These are phyloP conservation scores for Ganoderma multipileum DNA, from an alignment of 1,284 basidiomycete genomes.

Conservation along the genomic window DNA sequence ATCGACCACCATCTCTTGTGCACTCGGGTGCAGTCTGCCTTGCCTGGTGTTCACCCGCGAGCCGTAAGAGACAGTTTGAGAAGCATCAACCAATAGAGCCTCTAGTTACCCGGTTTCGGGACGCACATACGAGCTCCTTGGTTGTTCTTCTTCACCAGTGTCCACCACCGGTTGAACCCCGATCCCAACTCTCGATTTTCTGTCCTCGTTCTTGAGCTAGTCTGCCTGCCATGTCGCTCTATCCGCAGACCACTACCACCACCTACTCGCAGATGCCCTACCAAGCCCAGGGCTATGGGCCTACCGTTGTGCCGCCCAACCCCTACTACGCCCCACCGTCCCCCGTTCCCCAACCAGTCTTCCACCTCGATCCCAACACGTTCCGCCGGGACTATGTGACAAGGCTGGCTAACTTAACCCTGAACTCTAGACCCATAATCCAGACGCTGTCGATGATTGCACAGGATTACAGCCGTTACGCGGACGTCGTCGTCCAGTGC, in stretches of 20 bases:
- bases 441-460: slow-evolving; percentile 95
- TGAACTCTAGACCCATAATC: slow-evolving; percentile 97
- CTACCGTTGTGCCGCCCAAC: slow-evolving; percentile 48
- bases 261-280: slow-evolving; percentile 49
- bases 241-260: slow-evolving; percentile 50
- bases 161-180: slow-evolving; percentile 18
- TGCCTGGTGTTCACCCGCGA: slow-evolving; percentile 25
- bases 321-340: slow-evolving; percentile 46
- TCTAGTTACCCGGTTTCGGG: slow-evolving; percentile 18
- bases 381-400: slow-evolving; percentile 84
- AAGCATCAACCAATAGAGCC: slow-evolving; percentile 25
- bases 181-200: slow-evolving; percentile 9
- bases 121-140: slow-evolving; percentile 21
- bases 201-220: slow-evolving; percentile 30
- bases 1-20: slow-evolving; percentile 52
- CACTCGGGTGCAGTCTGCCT: slow-evolving; percentile 29
- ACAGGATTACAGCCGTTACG: slow-evolving; percentile 83
- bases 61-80: slow-evolving; percentile 38
- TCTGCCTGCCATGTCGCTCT: slow-evolving; percentile 51
- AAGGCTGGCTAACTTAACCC: slow-evolving; percentile 85
- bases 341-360: slow-evolving; percentile 42
- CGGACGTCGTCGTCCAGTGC: slow-evolving; percentile 86
- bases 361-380: slow-evolving; percentile 70
- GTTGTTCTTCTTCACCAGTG: slow-evolving; percentile 18
- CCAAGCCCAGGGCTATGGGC: slow-evolving; percentile 52